Conservation (phyloP, 306 rosid species). For the Ormosia emarginata region DNA sequence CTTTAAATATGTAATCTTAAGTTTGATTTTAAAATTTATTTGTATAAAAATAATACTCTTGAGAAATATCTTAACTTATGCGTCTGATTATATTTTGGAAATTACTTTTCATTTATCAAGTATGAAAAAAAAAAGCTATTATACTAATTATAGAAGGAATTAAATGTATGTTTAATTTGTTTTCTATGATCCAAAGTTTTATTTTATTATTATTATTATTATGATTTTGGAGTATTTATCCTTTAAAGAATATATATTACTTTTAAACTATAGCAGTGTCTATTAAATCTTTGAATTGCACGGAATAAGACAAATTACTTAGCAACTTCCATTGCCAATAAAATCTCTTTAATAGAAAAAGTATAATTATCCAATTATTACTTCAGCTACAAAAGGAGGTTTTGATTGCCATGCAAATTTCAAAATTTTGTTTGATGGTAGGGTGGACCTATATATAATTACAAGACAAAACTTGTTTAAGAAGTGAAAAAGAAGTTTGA, state of each 20-base stretch:
- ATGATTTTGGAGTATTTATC: no score
- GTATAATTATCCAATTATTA: conserved; percentile 10
- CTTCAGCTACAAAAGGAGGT: conserved; percentile 25
- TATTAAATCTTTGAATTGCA: background rate
- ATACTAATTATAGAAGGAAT: no score
- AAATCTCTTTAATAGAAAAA: background rate
- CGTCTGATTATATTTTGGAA: no score
- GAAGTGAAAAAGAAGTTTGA: conserved; percentile 21
- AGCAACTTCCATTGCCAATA: background rate
- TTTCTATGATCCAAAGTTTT: no score
- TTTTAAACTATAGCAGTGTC: background rate
- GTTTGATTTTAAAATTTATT: no score
- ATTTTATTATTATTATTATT: no score
- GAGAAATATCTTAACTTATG: no score
- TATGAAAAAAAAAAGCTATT: background rate
- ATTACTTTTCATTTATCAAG: no score
- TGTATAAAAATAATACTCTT: no score
- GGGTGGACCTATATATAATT: conserved; percentile 16
- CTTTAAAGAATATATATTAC: background rate
- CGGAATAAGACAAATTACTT: background rate
- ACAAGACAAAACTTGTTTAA: conserved; percentile 24
- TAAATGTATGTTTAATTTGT: no score
- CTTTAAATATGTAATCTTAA: no score
- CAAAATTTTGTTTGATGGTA: conserved; percentile 23
- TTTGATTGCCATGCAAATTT: conserved; percentile 33